phyloP scores from a whole-genome alignment of 495 filamentous ascomycete species.

The Aspergillus indologenus region DNA sequence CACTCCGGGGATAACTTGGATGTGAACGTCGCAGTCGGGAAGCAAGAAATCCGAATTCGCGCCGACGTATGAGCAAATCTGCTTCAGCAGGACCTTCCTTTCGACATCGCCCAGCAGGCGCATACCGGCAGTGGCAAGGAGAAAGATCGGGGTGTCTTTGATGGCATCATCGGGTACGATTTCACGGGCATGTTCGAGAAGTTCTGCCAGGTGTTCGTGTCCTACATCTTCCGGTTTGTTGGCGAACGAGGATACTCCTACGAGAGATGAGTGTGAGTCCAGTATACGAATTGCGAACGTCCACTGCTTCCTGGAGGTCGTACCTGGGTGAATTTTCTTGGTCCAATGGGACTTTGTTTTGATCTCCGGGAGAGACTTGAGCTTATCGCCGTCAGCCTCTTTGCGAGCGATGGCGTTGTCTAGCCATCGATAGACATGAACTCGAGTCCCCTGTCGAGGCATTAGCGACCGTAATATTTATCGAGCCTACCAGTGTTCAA shows the following conservation, averaged over 20 bases:
- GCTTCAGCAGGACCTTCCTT: conserved; percentile 64
- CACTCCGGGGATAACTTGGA: conserved; percentile 95
- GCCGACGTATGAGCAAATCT: conserved; percentile 82
- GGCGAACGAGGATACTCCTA: conserved; percentile 86
- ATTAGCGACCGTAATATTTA: conserved; percentile 4
- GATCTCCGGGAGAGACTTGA: conserved; percentile 72
- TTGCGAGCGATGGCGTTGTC: conserved; percentile 66
- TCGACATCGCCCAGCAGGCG: conserved; percentile 75
- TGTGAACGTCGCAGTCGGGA: conserved; percentile 84
- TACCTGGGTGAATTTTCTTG: conserved; percentile 86
- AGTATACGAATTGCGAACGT: background rate
- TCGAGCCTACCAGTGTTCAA: background rate
- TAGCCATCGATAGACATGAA: conserved; percentile 92
- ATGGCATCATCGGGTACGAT: conserved; percentile 76
- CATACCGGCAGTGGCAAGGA: conserved; percentile 97
- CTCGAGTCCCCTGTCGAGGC: conserved; percentile 70
- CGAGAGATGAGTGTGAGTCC: background rate
- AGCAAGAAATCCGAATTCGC: conserved; percentile 77
- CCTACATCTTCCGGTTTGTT: conserved; percentile 73
- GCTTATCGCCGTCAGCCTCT: conserved; percentile 54
- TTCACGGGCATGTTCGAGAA: conserved; percentile 81
- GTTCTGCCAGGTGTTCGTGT: conserved; percentile 69
- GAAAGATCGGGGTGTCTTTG: conserved; percentile 83
- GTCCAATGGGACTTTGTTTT: conserved; percentile 84
- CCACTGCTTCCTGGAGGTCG: conserved; percentile 2